Evolutionary conservation across 169 alveolate genomes (phyloP).

Genomic region (Cryptosporidium tyzzeri): DNA sequence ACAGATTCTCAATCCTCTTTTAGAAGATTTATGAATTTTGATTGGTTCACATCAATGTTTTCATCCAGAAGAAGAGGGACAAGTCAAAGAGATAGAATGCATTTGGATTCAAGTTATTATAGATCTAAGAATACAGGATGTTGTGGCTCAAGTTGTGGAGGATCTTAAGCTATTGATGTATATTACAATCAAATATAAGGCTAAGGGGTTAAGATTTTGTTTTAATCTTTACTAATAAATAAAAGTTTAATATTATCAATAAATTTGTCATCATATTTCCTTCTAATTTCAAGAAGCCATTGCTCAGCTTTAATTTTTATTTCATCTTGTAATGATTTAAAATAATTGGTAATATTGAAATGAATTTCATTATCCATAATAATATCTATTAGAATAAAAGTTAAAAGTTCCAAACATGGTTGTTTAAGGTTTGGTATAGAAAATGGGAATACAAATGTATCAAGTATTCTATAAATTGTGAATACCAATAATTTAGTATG

Average conservation of each 20-base stretch:
- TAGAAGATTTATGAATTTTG: conserved; percentile 62
- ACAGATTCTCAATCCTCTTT: conserved; percentile 5
- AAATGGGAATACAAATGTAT: conserved; percentile 53
- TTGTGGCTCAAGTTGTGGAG: conserved; percentile 64
- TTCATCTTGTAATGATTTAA: conserved; percentile 30
- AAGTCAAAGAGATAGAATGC: conserved; percentile 38
- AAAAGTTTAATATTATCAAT: conserved; percentile 45
- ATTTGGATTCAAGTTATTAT: conserved; percentile 64
- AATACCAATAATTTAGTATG: not conserved
- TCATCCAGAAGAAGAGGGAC: conserved; percentile 64
- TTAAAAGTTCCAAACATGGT: conserved; percentile 26
- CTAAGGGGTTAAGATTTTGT: not conserved
- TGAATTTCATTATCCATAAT: conserved; percentile 25
- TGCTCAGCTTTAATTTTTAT: conserved; percentile 1
- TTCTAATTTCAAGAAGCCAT: conserved; percentile 7
- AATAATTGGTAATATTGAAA: not conserved
- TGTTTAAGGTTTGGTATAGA: conserved; percentile 46
- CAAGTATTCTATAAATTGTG: conserved; percentile 20
- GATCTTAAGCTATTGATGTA: not conserved
- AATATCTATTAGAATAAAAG: conserved; percentile 24
- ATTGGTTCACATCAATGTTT: conserved; percentile 72
- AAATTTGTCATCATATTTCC: conserved; percentile 19
- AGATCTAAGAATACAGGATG: conserved; percentile 66
- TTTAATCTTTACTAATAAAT: conserved; percentile 37
- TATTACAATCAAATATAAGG: not conserved